Evolutionary conservation across 2,329 filamentous ascomycete genomes (phyloP).

Genomic region (Epichloe hybrida): DNA sequence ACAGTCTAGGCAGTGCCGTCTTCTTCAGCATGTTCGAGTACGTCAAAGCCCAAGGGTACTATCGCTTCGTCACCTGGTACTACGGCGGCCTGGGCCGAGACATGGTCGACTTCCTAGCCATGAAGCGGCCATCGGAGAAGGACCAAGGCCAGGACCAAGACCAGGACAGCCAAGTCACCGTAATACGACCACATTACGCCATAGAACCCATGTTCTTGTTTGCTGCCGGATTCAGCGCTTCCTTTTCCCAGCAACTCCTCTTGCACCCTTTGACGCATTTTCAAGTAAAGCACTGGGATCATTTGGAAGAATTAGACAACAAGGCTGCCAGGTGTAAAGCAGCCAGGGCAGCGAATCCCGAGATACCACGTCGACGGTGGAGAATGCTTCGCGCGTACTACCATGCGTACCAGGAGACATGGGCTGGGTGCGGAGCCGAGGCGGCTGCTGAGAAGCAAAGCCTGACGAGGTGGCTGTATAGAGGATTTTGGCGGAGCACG

Average conservation of each 20-base stretch:
- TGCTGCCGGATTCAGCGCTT: slow-evolving; percentile 54
- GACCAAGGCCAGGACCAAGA: slow-evolving; percentile 3
- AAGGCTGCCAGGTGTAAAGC: slow-evolving; percentile 34
- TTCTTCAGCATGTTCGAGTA: slow-evolving; percentile 70
- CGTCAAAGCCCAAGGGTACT: slow-evolving; percentile 59
- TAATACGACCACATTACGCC: slow-evolving; percentile 62
- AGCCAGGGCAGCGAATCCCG: slow-evolving; percentile 16
- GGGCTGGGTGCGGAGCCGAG: slow-evolving; percentile 43
- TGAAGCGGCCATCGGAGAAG: slow-evolving; percentile 25
- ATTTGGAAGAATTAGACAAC: slow-evolving; percentile 58
- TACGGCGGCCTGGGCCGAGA: slow-evolving; percentile 47
- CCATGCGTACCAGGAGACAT: slow-evolving; percentile 56
- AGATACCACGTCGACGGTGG: slow-evolving; percentile 25
- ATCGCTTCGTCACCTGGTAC: slow-evolving; percentile 56
- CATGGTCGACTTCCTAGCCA: slow-evolving; percentile 34
- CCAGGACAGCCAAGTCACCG: slow-evolving; percentile 17
- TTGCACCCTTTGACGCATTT: slow-evolving; percentile 60
- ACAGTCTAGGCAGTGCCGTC: slow-evolving; percentile 53
- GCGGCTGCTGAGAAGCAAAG: slow-evolving; percentile 42
- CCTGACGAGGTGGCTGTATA: slow-evolving; percentile 51
- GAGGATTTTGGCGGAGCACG: slow-evolving; percentile 59
- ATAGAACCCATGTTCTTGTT: slow-evolving; percentile 62
- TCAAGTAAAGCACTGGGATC: slow-evolving; percentile 59
- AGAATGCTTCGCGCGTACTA: slow-evolving; percentile 53
- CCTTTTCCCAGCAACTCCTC: slow-evolving; percentile 52